Evolutionary conservation across 768 basidiomycete genomes (phyloP), one percentile per base, ranked within the genome.

Genomic region (Macrolepiota fuliginosa): DNA sequence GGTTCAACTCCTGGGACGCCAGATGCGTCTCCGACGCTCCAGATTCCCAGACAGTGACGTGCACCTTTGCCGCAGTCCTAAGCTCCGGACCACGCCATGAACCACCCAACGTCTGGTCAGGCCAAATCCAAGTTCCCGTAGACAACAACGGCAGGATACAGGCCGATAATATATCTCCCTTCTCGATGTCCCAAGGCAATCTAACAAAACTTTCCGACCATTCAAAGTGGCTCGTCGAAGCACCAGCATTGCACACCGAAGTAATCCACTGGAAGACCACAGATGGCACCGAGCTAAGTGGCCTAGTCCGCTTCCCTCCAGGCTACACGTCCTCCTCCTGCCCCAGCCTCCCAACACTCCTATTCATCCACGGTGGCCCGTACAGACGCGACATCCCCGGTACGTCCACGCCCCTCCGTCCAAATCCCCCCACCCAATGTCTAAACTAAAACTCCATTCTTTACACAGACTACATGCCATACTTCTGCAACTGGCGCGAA

Each of bases 401-500:
- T 68, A 47, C 56, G 19, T 49, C 12, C 3, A 49, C 13, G 7
- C 7, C 29, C 7, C 3, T 32, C 29, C 29, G 3, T 32, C 29
- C 29, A 32, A n/a, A n/a, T 7, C 29, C 29, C 3, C 29, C 29
- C 42, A 45, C 22, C 25, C 35, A 24, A 36, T 13, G 6, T 15
- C 40, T 13, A 51, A 45, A 35, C 22, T 3, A 32, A 32, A 32
- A 32, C 24, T 12, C 22, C 15, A 22, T 9, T 24, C n/a, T 19
- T 46, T 11, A 36, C 4, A 19, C 51, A 75, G 75, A 76, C 65
- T 76, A 74, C 62, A 76, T 76, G 75, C 74, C 73, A 25, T 75
- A 76, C 51, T 74, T 74, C 62, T 73, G 74, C 63, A 74, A 74
- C 61, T 76, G 75, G 75, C 69, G 75, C 11, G 75, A 76, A 47